Percentiles rank a stretch among this genome's conserved stretches.
Evolutionary conservation across 345 rosid species (phyloP).

Genomic region (Dipteronia dyeriana): DNA sequence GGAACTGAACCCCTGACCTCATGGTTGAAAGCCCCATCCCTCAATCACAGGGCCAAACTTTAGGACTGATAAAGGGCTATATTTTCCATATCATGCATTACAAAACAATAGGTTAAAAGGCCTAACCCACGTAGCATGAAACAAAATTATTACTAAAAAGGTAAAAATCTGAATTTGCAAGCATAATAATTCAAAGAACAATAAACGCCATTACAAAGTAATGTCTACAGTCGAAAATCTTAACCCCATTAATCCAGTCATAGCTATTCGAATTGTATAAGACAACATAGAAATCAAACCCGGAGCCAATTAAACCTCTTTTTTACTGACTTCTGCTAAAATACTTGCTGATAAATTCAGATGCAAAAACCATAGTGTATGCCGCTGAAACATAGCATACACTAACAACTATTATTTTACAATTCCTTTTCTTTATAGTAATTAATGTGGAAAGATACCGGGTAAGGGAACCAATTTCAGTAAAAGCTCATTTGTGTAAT

Average conservation of each 20-base stretch:
- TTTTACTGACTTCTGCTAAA: neutral
- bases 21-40: neutral
- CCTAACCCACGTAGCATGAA: neutral
- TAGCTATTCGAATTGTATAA: neutral
- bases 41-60: neutral
- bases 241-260: neutral
- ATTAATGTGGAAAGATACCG: neutral
- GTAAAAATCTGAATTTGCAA: neutral
- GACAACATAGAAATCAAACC: neutral
- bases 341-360: neutral
- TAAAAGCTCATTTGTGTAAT: neutral
- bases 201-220: neutral
- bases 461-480: neutral
- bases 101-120: neutral
- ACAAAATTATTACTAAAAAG: neutral
- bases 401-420: neutral
- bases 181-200: neutral
- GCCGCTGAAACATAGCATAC: neutral
- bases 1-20: neutral
- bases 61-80: neutral
- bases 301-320: neutral
- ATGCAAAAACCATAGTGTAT: neutral
- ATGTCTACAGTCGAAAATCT: neutral
- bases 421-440: neutral
- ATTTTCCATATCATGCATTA: neutral